These are phyloP conservation scores for Articulospora tetracladia DNA, from an alignment of 495 filamentous ascomycete species.

Conservation along the genomic window DNA sequence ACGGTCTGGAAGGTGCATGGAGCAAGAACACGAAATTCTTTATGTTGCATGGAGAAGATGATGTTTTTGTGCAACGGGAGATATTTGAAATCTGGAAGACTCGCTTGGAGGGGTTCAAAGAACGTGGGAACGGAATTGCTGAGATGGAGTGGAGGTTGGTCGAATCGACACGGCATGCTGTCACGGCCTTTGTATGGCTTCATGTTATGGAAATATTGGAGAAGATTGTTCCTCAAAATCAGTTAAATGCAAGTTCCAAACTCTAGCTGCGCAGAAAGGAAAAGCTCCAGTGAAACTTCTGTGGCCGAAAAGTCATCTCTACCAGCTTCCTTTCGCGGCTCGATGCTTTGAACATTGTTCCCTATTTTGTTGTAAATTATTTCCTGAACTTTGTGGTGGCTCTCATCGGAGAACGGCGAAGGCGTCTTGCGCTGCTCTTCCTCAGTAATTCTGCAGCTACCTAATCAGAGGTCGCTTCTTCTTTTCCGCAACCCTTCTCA, in stretches of 20 bases:
- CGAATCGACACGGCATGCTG: slow-evolving; percentile 4
- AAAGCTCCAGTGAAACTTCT: too few relatives aligned
- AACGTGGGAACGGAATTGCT: slow-evolving; percentile 5
- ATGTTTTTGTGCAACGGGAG: slow-evolving; percentile 8
- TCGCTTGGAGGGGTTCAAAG: slow-evolving; percentile 2
- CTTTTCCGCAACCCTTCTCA: too few relatives aligned
- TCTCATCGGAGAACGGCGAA: too few relatives aligned
- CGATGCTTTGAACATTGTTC: too few relatives aligned
- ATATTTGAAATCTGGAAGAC: slow-evolving; percentile 1
- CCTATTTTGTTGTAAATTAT: too few relatives aligned
- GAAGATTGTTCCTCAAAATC: background rate
- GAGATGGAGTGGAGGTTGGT: slow-evolving; percentile 7
- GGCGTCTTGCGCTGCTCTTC: too few relatives aligned
- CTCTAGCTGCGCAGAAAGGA: background rate
- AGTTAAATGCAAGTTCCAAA: background rate
- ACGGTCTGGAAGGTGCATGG: slow-evolving; percentile 5
- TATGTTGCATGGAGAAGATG: slow-evolving; percentile 11
- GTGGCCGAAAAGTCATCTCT: too few relatives aligned
- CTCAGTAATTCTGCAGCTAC: too few relatives aligned
- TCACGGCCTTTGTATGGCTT: background rate
- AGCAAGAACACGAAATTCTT: slow-evolving; percentile 11
- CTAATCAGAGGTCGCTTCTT: too few relatives aligned
- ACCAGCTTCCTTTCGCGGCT: too few relatives aligned
- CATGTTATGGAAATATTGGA: slow-evolving; percentile 10
- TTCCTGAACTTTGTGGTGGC: too few relatives aligned